Evolutionary conservation across 345 rosid species (phyloP).

Genomic region (Noccaea bulbosa): DNA sequence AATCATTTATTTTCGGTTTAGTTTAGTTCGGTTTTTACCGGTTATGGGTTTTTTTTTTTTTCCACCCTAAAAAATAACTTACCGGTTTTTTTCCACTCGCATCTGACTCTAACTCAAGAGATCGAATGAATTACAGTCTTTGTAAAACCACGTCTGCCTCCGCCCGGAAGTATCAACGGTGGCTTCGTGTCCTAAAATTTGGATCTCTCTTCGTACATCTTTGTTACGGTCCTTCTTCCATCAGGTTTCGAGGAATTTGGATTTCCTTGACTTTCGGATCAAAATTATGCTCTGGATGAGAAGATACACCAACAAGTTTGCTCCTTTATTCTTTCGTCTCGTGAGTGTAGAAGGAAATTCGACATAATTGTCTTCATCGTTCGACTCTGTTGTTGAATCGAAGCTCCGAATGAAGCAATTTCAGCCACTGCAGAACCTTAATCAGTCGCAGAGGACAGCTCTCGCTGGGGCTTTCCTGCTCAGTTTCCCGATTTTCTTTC

Average conservation of each 20-base stretch:
- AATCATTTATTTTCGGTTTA: too few relatives aligned
- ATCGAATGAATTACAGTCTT: not conserved
- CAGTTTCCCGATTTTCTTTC: conserved; percentile 62
- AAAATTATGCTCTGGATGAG: not conserved
- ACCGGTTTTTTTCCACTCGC: not conserved
- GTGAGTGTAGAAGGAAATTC: conserved; percentile 5
- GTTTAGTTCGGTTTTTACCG: too few relatives aligned
- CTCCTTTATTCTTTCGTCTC: conserved; percentile 6
- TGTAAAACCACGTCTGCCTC: not conserved
- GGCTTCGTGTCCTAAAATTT: not conserved
- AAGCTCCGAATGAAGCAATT: conserved; percentile 45
- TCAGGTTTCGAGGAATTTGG: conserved; percentile 4
- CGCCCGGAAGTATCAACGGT: not conserved
- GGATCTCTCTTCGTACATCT: conserved; percentile 4
- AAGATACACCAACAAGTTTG: conserved; percentile 13
- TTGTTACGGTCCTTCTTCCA: not conserved
- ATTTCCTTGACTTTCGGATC: conserved; percentile 17
- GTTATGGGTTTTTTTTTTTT: too few relatives aligned
- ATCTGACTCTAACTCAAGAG: conserved; percentile 2
- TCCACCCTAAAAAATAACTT: too few relatives aligned
- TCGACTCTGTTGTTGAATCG: conserved; percentile 24
- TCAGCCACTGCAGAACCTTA: conserved; percentile 42
- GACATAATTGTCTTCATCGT: conserved; percentile 21
- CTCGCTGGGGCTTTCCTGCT: conserved; percentile 53
- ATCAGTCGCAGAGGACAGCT: conserved; percentile 53